Percentiles rank a stretch among this genome's conserved stretches.
These are phyloP conservation scores for Passalora sequoiae DNA, from an alignment of 2,329 filamentous ascomycete species.

Conservation along the genomic window DNA sequence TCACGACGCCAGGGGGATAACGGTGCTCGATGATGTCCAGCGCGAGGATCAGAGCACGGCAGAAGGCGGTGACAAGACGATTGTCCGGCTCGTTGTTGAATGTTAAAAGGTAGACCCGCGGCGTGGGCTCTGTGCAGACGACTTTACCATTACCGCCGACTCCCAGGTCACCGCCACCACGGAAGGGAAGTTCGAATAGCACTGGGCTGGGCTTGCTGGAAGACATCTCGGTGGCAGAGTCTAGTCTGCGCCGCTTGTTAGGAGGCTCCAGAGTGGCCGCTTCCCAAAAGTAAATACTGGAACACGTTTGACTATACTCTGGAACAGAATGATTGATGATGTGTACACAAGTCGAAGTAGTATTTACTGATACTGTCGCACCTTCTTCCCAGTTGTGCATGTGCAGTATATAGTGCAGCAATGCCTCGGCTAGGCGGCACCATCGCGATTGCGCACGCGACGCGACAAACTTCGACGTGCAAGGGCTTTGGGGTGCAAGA, in stretches of 20 bases:
- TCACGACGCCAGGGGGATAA: slow-evolving; percentile 64
- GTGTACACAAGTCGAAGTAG: too few species aligned
- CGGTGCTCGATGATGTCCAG: slow-evolving; percentile 70
- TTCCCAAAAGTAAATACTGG: neutral
- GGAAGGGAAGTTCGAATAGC: slow-evolving; percentile 2
- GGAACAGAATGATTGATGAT: too few species aligned
- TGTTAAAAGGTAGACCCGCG: slow-evolving; percentile 65
- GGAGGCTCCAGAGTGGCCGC: neutral
- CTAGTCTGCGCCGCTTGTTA: slow-evolving; percentile 1
- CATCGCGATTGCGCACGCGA: too few species aligned
- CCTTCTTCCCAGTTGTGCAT: too few species aligned
- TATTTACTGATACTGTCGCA: too few species aligned
- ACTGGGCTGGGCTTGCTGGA: neutral
- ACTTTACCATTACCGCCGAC: slow-evolving; percentile 44
- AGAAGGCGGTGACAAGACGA: slow-evolving; percentile 64
- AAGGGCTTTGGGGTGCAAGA: too few species aligned
- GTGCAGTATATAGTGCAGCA: too few species aligned
- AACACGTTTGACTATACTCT: too few species aligned
- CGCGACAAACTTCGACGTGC: too few species aligned
- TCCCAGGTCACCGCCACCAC: neutral
- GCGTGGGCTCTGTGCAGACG: slow-evolving; percentile 56
- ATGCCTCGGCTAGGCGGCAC: too few species aligned
- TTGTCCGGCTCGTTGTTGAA: slow-evolving; percentile 70
- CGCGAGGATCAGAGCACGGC: slow-evolving; percentile 61
- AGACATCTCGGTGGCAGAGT: slow-evolving; percentile 4